Evolutionary conservation across 2,329 filamentous ascomycete species (phyloP).

Genomic region (Ceratocystis destructans): DNA sequence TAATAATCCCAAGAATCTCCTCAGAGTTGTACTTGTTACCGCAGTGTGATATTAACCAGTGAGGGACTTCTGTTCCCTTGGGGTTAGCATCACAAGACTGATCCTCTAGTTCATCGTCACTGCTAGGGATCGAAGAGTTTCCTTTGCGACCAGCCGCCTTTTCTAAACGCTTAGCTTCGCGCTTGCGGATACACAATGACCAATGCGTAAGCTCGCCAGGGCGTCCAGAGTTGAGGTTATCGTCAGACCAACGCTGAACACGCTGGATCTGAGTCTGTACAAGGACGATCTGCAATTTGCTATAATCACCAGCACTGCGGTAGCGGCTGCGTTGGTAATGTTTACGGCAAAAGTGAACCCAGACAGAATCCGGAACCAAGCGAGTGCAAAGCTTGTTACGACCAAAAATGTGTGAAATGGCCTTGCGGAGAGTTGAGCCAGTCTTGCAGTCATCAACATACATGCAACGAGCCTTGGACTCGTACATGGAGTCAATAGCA

Average conservation of each 20-base stretch:
- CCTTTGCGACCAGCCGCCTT: constrained; percentile 26
- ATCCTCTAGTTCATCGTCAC: constrained; percentile 25
- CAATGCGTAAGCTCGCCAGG: constrained; percentile 42
- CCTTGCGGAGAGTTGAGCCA: constrained; percentile 52
- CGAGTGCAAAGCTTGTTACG: constrained; percentile 68
- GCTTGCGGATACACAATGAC: constrained; percentile 49
- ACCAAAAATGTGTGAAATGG: constrained; percentile 69
- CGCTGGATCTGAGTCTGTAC: constrained; percentile 48
- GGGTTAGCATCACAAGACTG: constrained; percentile 26
- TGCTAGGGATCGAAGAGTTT: constrained; percentile 21
- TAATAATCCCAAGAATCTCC: constrained; percentile 36
- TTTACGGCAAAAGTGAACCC: constrained; percentile 67
- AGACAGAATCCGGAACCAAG: constrained; percentile 52
- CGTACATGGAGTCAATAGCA: constrained; percentile 18
- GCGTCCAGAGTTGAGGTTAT: constrained; percentile 29
- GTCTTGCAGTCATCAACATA: constrained; percentile 38
- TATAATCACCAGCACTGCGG: constrained; percentile 48
- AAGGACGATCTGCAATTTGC: constrained; percentile 48
- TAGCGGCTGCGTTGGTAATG: constrained; percentile 69
- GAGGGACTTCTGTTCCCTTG: constrained; percentile 32
- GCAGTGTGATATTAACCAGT: constrained; percentile 36
- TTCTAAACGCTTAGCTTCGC: constrained; percentile 44
- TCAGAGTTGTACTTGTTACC: constrained; percentile 35
- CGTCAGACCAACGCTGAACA: constrained; percentile 48
- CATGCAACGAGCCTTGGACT: constrained; percentile 18